These are phyloP conservation scores for Fusarium mexicanum DNA, from an alignment of 2,329 filamentous ascomycete species.

Conservation along the genomic window DNA sequence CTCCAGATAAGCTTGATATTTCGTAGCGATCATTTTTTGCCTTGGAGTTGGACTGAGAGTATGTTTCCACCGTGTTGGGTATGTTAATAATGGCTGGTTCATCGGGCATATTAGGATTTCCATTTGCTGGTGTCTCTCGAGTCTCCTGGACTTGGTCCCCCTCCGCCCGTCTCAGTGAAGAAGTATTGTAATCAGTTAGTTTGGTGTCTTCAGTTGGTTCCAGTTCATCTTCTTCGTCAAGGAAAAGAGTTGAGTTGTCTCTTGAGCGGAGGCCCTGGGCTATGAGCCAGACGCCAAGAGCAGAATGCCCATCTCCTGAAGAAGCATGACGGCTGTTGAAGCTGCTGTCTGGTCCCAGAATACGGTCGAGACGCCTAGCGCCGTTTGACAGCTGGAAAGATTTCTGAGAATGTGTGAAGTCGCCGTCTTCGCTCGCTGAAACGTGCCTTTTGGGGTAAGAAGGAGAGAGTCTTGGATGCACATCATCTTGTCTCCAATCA, in stretches of 20 bases:
- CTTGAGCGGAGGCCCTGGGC: slow-evolving; percentile 46
- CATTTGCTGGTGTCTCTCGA: not conserved
- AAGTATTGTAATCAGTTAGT: not conserved
- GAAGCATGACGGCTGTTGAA: slow-evolving; percentile 46
- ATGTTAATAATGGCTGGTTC: not conserved
- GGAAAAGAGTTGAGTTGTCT: slow-evolving; percentile 36
- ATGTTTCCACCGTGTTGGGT: not conserved
- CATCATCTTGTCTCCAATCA: not conserved
- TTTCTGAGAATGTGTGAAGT: slow-evolving; percentile 17
- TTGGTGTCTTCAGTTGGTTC: not conserved
- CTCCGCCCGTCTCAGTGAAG: not conserved
- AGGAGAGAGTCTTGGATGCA: not conserved
- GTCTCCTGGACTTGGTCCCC: not conserved
- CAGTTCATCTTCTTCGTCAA: slow-evolving; percentile 23
- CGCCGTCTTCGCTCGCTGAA: slow-evolving; percentile 2
- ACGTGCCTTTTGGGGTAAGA: not conserved
- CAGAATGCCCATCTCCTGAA: slow-evolving; percentile 48
- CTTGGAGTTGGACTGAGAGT: not conserved
- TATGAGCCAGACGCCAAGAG: slow-evolving; percentile 51
- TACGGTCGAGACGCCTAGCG: slow-evolving; percentile 29
- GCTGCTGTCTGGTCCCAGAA: slow-evolving; percentile 39
- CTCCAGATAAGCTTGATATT: not conserved
- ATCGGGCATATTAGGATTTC: not conserved
- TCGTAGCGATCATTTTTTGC: not conserved
- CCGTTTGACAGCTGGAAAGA: slow-evolving; percentile 33